Conservation (phyloP, 2,329 filamentous ascomycete species). For the Penicillium verrucosum region DNA sequence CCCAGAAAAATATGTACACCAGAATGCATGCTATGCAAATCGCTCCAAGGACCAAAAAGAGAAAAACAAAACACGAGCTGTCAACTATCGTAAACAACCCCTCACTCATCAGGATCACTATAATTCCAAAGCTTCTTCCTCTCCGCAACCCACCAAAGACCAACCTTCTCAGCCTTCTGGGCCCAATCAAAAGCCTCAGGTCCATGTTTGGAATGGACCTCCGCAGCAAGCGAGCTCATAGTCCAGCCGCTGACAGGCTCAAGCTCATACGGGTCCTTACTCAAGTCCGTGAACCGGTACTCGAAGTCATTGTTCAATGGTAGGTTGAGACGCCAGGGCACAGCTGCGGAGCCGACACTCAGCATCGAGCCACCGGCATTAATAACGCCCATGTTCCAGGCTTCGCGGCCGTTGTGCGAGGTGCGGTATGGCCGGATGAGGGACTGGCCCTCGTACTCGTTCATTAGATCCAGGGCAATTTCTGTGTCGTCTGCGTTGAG, state of each 20-base stretch:
- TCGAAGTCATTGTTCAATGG: slow-evolving; percentile 70
- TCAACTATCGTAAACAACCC: background rate
- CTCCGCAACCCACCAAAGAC: slow-evolving; percentile 40
- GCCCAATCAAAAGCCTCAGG: slow-evolving; percentile 35
- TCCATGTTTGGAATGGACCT: slow-evolving; percentile 27
- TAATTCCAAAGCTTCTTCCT: slow-evolving; percentile 28
- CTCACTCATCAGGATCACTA: slow-evolving; percentile 4
- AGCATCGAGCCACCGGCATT: slow-evolving; percentile 47
- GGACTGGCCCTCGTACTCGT: slow-evolving; percentile 48
- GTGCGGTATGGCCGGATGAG: slow-evolving; percentile 42
- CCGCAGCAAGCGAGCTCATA: slow-evolving; percentile 23
- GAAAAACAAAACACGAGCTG: background rate
- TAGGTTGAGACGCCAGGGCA: slow-evolving; percentile 68
- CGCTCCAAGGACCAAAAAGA: background rate
- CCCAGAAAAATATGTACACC: background rate
- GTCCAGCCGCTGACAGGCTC: slow-evolving; percentile 32
- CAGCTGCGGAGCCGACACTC: slow-evolving; percentile 68
- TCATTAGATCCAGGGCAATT: slow-evolving; percentile 39
- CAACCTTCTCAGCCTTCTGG: slow-evolving; percentile 35
- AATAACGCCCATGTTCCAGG: slow-evolving; percentile 33
- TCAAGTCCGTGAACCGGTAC: slow-evolving; percentile 34
- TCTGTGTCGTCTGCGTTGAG: slow-evolving; percentile 33
- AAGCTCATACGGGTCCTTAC: slow-evolving; percentile 34
- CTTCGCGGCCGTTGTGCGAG: slow-evolving; percentile 33
- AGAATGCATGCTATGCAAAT: slow-evolving; percentile 1